Evolutionary conservation across 2,329 filamentous ascomycete species (phyloP).

Genomic region (Penicillium oxalicum): DNA sequence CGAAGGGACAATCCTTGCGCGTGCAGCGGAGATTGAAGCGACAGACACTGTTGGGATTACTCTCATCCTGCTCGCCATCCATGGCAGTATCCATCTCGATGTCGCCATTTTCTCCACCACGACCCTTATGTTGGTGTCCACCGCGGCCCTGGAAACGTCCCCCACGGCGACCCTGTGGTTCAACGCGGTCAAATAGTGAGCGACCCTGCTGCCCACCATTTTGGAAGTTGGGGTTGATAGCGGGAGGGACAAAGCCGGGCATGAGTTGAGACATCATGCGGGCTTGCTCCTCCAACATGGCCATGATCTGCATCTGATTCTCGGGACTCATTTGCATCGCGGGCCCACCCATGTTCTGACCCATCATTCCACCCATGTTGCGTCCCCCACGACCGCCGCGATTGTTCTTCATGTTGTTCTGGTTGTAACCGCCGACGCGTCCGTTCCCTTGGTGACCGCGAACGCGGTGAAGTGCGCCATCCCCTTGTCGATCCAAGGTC

Average conservation of each 20-base stretch:
- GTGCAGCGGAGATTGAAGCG: slow-evolving; percentile 85
- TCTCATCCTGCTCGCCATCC: slow-evolving; percentile 46
- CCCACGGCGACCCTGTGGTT: slow-evolving; percentile 47
- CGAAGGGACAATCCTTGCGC: slow-evolving; percentile 84
- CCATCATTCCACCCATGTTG: slow-evolving; percentile 41
- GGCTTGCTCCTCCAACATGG: slow-evolving; percentile 78
- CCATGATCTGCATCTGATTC: slow-evolving; percentile 68
- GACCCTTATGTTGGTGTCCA: slow-evolving; percentile 12
- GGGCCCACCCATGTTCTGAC: slow-evolving; percentile 21
- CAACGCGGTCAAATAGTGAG: slow-evolving; percentile 70
- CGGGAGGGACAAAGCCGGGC: slow-evolving; percentile 49
- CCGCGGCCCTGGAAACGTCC: slow-evolving; percentile 49
- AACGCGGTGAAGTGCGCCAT: slow-evolving; percentile 74
- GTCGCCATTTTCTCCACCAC: slow-evolving; percentile 24
- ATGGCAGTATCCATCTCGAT: slow-evolving; percentile 38
- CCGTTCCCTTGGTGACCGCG: slow-evolving; percentile 66
- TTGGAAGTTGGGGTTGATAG: slow-evolving; percentile 51
- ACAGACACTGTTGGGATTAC: slow-evolving; percentile 64
- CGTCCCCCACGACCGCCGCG: slow-evolving; percentile 44
- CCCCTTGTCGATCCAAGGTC: slow-evolving; percentile 69
- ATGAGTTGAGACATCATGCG: slow-evolving; percentile 74
- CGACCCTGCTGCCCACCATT: slow-evolving; percentile 44
- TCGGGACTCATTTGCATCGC: slow-evolving; percentile 56
- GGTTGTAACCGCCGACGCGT: slow-evolving; percentile 71
- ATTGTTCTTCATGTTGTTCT: slow-evolving; percentile 66